Evolutionary conservation across 2,329 filamentous ascomycete species (phyloP), one percentile per base, ranked within the genome.

Genomic region (Aureobasidium leucospermi): DNA sequence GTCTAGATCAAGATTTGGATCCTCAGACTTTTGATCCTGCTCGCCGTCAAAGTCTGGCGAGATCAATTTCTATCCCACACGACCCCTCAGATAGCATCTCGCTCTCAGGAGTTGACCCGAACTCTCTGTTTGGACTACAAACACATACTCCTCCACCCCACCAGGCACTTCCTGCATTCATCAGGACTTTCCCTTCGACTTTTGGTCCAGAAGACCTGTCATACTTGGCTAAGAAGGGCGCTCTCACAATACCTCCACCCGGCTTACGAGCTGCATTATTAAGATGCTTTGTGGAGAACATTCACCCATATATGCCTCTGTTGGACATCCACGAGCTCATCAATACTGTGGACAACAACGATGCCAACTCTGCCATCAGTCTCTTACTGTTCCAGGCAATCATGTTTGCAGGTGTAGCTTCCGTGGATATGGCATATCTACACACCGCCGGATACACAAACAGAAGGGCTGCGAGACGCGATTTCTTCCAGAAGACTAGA

Each of bases 261-360:
- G 75, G 77, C 4, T 78, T 96, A 38, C 88, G 93, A 67, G 90
- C 89, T 70, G 90, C 91, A 61, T 80, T 96, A 45, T 77, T 97
- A 15, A 85, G 86, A 66, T 85, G 85, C 41, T 96, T 94, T 67
- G 81, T 93, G 62, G 89, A 96, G 75, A 96, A 88, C 71, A 90
- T 96, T 7, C 88, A 96, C 71, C 90, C 92, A 1, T 96, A 90
- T 71, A 96, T 96, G 90, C 93, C 93, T 28, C 78, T 96, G 34
- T 76, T 96, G 63, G 90, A 86, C 61, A 67, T 86, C 49, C 79
- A 84, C 63, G 82, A 85, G 34, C 82, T 86, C 60, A 68, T 86
- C 9, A 71, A 76, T 52, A 79, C 82, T 46, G 80, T 91, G 64
- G 83, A 85, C 66, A 78, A 80, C 60, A 78, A 81, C 10, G 87